Evolutionary conservation across 805 yeast species (phyloP).

Genomic region (Candida suzukii): DNA sequence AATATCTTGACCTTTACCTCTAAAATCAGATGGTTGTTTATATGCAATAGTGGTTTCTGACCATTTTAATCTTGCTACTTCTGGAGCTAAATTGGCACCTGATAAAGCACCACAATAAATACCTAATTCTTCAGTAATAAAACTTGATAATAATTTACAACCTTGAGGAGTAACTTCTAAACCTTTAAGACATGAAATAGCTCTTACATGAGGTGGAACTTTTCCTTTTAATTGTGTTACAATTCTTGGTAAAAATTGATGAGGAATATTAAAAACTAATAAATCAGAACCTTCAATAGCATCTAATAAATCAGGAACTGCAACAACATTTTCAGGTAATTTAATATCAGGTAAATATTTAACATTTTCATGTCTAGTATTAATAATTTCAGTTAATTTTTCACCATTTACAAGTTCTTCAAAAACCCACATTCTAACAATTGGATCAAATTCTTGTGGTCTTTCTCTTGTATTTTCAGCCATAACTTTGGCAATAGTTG

Average conservation of each 20-base stretch:
- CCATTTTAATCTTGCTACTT: slow-evolving; percentile 93
- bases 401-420: slow-evolving; percentile 77
- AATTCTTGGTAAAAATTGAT: slow-evolving; percentile 82
- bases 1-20: slow-evolving; percentile 62
- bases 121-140: slow-evolving; percentile 73
- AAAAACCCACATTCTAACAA: slow-evolving; percentile 95
- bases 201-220: slow-evolving; percentile 65
- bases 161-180: slow-evolving; percentile 83
- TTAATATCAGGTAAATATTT: slow-evolving; percentile 86
- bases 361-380: slow-evolving; percentile 87
- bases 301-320: slow-evolving; percentile 75
- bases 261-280: slow-evolving; percentile 91
- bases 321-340: slow-evolving; percentile 80
- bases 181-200: slow-evolving; percentile 94
- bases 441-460: slow-evolving; percentile 61
- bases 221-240: slow-evolving; percentile 72
- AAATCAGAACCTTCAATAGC: slow-evolving; percentile 81
- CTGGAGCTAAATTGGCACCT: slow-evolving; percentile 97
- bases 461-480: slow-evolving; percentile 79
- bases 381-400: slow-evolving; percentile 85
- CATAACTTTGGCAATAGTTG: slow-evolving; percentile 91
- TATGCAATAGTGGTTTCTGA: slow-evolving; percentile 97
- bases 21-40: slow-evolving; percentile 61
- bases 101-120: slow-evolving; percentile 93
- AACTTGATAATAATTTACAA: slow-evolving; percentile 73